phyloP scores from a whole-genome alignment of 441 rosid species.

The Geranium incanum region DNA sequence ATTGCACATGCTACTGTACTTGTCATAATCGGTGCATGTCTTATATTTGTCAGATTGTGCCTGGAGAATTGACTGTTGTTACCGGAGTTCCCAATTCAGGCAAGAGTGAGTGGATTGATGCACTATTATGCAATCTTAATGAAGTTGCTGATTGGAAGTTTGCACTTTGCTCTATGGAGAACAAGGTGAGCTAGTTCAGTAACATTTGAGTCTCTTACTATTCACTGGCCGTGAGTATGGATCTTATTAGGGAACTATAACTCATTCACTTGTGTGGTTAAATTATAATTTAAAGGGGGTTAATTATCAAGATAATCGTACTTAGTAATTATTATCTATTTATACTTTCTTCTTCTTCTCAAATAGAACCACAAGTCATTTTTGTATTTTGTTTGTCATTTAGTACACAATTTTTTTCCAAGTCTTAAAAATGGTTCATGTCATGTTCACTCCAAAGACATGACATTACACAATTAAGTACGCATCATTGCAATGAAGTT shows the following conservation, averaged over 20 bases:
- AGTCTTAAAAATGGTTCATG: too few relatives aligned
- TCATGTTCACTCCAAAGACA: too few relatives aligned
- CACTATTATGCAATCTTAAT: slow-evolving; percentile 79
- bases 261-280: background rate
- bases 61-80: slow-evolving; percentile 89
- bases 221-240: background rate
- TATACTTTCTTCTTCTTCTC: too few relatives aligned
- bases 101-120: slow-evolving; percentile 99
- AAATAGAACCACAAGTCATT: too few relatives aligned
- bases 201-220: background rate
- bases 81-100: slow-evolving; percentile 99
- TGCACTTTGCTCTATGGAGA: slow-evolving; percentile 99
- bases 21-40: slow-evolving; percentile 3
- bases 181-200: slow-evolving; percentile 47
- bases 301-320: too few relatives aligned
- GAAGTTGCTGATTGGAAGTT: slow-evolving; percentile 74
- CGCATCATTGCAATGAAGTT: too few relatives aligned
- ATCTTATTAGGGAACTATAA: background rate
- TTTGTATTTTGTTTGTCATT: too few relatives aligned
- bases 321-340: too few relatives aligned
- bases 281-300: background rate
- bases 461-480: too few relatives aligned
- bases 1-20: background rate
- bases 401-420: too few relatives aligned
- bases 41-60: slow-evolving; percentile 60